These are phyloP conservation scores for Gossypium davidsonii DNA, from an alignment of 441 rosid genomes.

Conservation along the genomic window DNA sequence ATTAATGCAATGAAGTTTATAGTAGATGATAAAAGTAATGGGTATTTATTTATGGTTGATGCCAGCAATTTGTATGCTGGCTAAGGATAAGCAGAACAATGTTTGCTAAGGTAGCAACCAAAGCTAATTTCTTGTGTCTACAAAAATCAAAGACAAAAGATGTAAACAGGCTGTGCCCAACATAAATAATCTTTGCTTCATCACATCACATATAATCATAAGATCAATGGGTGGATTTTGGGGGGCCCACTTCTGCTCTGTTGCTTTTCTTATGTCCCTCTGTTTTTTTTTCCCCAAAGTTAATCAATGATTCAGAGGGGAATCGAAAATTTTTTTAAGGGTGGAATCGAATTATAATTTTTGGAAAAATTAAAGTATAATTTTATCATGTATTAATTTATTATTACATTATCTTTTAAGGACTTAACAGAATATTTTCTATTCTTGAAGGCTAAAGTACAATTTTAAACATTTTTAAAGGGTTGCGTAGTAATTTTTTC, in stretches of 20 bases:
- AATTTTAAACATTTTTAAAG: too few species aligned
- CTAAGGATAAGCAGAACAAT: constrained; percentile 13
- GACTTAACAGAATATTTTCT: too few species aligned
- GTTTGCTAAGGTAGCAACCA: constrained; percentile 9
- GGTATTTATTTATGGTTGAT: neutral
- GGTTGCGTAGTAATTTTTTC: too few species aligned
- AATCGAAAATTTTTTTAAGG: too few species aligned
- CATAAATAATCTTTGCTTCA: neutral
- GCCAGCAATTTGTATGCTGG: constrained; percentile 13
- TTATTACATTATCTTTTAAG: too few species aligned
- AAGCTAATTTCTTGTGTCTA: constrained; percentile 13
- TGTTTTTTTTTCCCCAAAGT: neutral
- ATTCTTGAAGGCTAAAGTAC: too few species aligned
- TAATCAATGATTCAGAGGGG: too few species aligned
- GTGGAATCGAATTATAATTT: too few species aligned
- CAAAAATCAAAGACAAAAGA: constrained; percentile 20
- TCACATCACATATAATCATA: neutral
- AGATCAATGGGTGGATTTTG: neutral
- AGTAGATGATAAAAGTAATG: neutral
- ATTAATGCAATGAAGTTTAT: neutral
- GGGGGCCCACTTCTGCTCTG: neutral
- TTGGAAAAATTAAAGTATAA: too few species aligned
- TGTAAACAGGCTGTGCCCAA: constrained; percentile 18
- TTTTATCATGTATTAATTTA: too few species aligned
- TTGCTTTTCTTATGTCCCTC: neutral